These are phyloP conservation scores for Thraustochytrium sp. DNA, from an alignment of 352 stramenopile genomes.

Conservation along the genomic window DNA sequence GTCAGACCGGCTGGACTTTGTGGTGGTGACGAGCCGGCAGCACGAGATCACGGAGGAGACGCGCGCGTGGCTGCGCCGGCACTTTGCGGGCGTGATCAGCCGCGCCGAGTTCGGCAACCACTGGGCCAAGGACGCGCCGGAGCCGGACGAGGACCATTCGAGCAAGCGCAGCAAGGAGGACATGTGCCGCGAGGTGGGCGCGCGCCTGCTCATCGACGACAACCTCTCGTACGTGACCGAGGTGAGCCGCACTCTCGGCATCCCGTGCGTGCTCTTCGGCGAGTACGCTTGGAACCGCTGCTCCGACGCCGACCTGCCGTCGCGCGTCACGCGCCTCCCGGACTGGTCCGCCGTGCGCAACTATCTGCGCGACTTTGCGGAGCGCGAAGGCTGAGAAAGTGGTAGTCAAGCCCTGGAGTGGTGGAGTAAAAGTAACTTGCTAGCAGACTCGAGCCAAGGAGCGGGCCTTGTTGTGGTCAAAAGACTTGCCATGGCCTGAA, in stretches of 20 bases:
- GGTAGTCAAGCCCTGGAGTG: too few species aligned
- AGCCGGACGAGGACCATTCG: not conserved
- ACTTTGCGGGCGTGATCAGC: slow-evolving; percentile 53
- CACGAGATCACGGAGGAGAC: slow-evolving; percentile 50
- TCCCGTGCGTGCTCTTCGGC: slow-evolving; percentile 53
- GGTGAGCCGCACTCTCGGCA: not conserved
- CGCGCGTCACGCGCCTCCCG: not conserved
- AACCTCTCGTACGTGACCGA: slow-evolving; percentile 49
- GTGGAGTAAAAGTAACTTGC: too few species aligned
- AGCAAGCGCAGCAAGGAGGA: slow-evolving; percentile 52
- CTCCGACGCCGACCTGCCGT: not conserved
- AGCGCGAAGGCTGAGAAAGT: too few species aligned
- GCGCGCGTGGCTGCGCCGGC: slow-evolving; percentile 47
- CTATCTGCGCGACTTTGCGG: not conserved
- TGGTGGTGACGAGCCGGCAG: slow-evolving; percentile 54
- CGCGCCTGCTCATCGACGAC: slow-evolving; percentile 55
- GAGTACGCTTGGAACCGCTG: slow-evolving; percentile 52
- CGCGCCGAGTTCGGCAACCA: slow-evolving; percentile 57
- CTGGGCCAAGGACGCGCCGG: slow-evolving; percentile 47
- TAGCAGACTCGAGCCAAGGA: too few species aligned
- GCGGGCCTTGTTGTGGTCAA: too few species aligned
- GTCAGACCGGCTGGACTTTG: slow-evolving; percentile 38
- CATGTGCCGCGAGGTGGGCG: slow-evolving; percentile 53
- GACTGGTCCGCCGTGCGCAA: not conserved
- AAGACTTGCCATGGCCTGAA: too few species aligned